Evolutionary conservation across 2,329 filamentous ascomycete genomes (phyloP), one percentile per base, ranked within the genome.

Genomic region (Beauveria bassiana): DNA sequence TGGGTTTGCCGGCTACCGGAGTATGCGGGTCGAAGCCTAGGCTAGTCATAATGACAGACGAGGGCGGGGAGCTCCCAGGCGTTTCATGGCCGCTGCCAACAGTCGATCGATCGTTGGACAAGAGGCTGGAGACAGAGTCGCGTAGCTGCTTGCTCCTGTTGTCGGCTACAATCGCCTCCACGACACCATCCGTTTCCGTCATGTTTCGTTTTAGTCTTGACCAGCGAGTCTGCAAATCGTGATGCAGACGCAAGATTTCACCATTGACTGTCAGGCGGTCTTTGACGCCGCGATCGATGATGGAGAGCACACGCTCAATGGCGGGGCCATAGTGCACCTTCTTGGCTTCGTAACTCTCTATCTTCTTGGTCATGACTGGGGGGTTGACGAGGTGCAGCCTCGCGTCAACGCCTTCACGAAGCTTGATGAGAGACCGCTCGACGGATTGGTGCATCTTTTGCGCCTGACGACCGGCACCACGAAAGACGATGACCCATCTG

Each of bases 391-490:
- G 75, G 65, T 95, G 88, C 68, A 88, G 81, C 8, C 87, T 87
- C 12, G 85, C 80, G 62, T 96, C 90, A 18, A 96, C 79, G 4
- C 86, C 87, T 70, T 96, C 91, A 65, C 84, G 86, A 42, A 99
- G 80, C 74, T 96, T 96, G 52, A 80, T 75, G 62, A 96, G 85
- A 71, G 92, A 96, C 65, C 93, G 84, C 70, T 96, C 90, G 24
- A 98, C 91, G 3, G 93, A 97, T 67, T 96, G 91, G 71, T 91
- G 93, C 92, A 99, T 96, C 77, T 96, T 96, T 67, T 95, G 86
- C 5, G 95, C 93, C 74, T 97, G 92, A 62, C 89, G 84, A 16
- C 92, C 93, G 18, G 95, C 95, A 66, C 95, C 93, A 61, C 93
- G 86, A 77, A 99, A 99, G 42, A 98, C 93, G 59, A 96, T 82